Base-by-base conservation (phyloP, 2,329 filamentous ascomycete species). In the Rosellinia necatrix region DNA sequence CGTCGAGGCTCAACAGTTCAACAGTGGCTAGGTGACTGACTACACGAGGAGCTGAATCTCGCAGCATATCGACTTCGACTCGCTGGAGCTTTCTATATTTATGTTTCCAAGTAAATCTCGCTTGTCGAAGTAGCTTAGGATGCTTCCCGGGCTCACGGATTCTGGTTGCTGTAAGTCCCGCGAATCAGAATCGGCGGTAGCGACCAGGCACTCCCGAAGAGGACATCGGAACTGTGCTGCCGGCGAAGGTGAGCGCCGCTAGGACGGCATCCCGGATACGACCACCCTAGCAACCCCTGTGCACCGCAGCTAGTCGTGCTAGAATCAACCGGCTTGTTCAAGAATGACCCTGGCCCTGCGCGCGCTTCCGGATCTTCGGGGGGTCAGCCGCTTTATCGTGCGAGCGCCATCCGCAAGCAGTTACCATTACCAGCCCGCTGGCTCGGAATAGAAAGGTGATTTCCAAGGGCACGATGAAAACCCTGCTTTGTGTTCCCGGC, bases 151-250 rank as follows among this genome's bases (percentile, higher is more conserved):
- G 38, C 35, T 43, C 35, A 21, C 53, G 50, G 50, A 22, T 42
- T 41, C 22, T 30, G 13, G 15, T n/a, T 40, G 38, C 32, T 35
- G 9, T 41, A 25, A 40, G 35, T 19, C 49, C 49, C 38, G 44
- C 56, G 49, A 57, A 57, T 60, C 51, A 58, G 29, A 37, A 42
- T 21, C 25, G 37, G 30, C 34, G 17, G 15, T 29, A 32, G 22
- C 47, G 19, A 57, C 56, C 46, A 53, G 54, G 37, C 24, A 40
- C 38, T 30, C 59, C 53, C 24, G 49, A 59, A 54, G 46, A 42
- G 56, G 56, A 61, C 34, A 43, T 44, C 59, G 57, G 59, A 62
- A 46, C 29, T 15, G 56, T 27, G 8, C 29, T 27, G 35, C 59
- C 59, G 59, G 46, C 30, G n/a, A 25, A 44, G 17, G 47, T 32